phyloP scores from a whole-genome alignment of 345 rosid species.

The Eucalyptus pumila region DNA sequence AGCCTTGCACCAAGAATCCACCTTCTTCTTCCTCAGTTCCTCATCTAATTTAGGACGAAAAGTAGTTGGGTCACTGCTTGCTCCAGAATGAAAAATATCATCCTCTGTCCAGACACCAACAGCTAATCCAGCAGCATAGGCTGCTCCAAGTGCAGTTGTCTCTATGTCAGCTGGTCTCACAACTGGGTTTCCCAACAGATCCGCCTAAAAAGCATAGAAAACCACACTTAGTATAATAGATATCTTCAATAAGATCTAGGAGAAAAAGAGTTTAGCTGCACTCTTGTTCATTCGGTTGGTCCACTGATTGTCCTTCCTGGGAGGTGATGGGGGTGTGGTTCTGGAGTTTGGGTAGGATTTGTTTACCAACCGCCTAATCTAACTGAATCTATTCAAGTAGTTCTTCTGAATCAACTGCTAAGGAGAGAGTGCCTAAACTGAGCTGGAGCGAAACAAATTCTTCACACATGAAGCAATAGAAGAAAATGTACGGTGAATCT shows the following conservation, averaged over 20 bases:
- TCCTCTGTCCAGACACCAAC: conserved; percentile 73
- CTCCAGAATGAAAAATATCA: conserved; percentile 46
- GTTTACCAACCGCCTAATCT: not conserved
- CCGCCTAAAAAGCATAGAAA: conserved; percentile 37
- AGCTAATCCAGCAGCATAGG: conserved; percentile 93
- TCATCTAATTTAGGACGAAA: conserved; percentile 45
- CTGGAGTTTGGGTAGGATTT: not conserved
- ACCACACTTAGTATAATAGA: not conserved
- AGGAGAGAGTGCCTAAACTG: not conserved
- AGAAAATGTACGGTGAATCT: not conserved
- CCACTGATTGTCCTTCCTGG: not conserved
- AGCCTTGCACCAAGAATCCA: conserved; percentile 82
- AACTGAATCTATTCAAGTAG: not conserved
- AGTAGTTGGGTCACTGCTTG: conserved; percentile 19
- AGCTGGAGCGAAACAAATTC: not conserved
- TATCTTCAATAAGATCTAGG: not conserved
- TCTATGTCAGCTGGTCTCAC: conserved; percentile 83
- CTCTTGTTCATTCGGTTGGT: not conserved
- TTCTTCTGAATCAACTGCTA: not conserved
- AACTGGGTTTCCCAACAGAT: conserved; percentile 79
- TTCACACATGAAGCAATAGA: not conserved
- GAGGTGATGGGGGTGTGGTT: not conserved
- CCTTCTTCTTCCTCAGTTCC: conserved; percentile 55
- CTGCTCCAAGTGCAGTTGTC: conserved; percentile 94
- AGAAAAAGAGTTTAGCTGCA: not conserved